A percentile compares a stretch with the other conserved stretches of the same genome.
Conservation (phyloP, 2,329 filamentous ascomycete species). For the Exophiala dermatitidis region DNA sequence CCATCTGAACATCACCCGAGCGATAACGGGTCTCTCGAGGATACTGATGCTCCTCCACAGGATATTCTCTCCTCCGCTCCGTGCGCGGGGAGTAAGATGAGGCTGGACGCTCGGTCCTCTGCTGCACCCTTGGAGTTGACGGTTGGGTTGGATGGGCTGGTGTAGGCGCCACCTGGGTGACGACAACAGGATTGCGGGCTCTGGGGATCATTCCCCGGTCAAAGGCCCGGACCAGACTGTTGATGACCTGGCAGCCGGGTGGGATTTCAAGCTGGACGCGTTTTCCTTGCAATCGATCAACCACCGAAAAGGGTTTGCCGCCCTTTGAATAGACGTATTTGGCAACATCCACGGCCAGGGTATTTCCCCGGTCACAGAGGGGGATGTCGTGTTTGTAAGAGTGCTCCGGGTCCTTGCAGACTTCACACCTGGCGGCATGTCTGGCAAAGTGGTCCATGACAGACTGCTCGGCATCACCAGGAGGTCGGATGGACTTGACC, state of each 20-base stretch:
- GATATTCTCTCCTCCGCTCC: constrained; percentile 7
- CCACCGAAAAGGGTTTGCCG: constrained; percentile 37
- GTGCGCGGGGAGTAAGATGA: background rate
- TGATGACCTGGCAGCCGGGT: constrained; percentile 31
- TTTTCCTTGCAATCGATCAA: constrained; percentile 37
- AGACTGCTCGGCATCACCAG: constrained; percentile 32
- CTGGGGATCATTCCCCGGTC: constrained; percentile 34
- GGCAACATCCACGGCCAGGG: constrained; percentile 31
- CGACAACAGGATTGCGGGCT: background rate
- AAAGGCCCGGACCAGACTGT: constrained; percentile 37
- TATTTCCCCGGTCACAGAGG: constrained; percentile 33
- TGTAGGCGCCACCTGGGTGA: background rate
- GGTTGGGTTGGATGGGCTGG: no score
- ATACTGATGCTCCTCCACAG: constrained; percentile 6
- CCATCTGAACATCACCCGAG: constrained; percentile 6
- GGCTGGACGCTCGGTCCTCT: constrained; percentile 1
- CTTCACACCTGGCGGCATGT: constrained; percentile 32
- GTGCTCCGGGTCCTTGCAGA: constrained; percentile 31
- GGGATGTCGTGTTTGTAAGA: constrained; percentile 27
- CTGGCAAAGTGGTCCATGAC: constrained; percentile 32
- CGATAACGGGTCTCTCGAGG: constrained; percentile 11
- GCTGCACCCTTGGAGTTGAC: no score
- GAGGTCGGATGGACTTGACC: constrained; percentile 24
- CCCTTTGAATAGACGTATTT: constrained; percentile 33
- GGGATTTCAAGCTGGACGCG: constrained; percentile 40